Conservation (phyloP, 73 alveolate species). For the Loxodes magnus region DNA sequence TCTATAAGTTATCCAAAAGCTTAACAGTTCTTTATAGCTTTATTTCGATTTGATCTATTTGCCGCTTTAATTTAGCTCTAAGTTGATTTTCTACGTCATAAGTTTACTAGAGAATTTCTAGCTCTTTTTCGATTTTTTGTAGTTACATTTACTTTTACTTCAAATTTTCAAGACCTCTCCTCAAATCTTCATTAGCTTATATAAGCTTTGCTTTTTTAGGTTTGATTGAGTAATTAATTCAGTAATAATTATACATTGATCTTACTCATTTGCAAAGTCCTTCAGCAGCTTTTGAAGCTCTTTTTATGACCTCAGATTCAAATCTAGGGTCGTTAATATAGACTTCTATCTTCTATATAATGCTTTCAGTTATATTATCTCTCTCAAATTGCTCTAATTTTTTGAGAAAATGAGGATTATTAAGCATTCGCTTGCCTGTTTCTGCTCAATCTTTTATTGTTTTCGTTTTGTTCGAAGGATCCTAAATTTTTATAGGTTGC, state of each 20-base stretch:
- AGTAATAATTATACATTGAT: slow-evolving; percentile 54
- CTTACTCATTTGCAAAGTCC: slow-evolving; percentile 64
- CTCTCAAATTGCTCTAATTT: slow-evolving; percentile 47
- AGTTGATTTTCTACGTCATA: slow-evolving; percentile 68
- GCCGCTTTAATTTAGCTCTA: slow-evolving; percentile 55
- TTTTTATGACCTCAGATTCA: slow-evolving; percentile 43
- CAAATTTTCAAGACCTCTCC: slow-evolving; percentile 54
- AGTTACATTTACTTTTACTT: slow-evolving; percentile 64
- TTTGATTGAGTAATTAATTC: slow-evolving; percentile 63
- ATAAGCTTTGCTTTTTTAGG: slow-evolving; percentile 84
- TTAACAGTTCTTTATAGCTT: slow-evolving; percentile 71
- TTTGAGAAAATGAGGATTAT: slow-evolving; percentile 39
- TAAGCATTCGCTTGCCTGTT: slow-evolving; percentile 48
- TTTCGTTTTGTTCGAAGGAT: slow-evolving; percentile 19
- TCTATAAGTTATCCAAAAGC: slow-evolving; percentile 63
- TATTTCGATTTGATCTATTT: slow-evolving; percentile 64
- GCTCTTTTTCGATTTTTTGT: slow-evolving; percentile 62
- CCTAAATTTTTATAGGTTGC: slow-evolving; percentile 49
- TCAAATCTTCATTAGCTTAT: slow-evolving; percentile 56
- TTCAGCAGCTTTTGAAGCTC: slow-evolving; percentile 64
- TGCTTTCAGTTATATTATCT: slow-evolving; percentile 55
- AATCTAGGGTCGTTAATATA: slow-evolving; percentile 39
- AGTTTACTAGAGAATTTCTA: slow-evolving; percentile 68
- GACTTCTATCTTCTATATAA: slow-evolving; percentile 45
- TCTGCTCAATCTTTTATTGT: slow-evolving; percentile 60